Percentiles rank a stretch among this genome's conserved stretches.
Conservation (phyloP, 1,284 basidiomycete genomes). For the Tilletiaria anomala region DNA sequence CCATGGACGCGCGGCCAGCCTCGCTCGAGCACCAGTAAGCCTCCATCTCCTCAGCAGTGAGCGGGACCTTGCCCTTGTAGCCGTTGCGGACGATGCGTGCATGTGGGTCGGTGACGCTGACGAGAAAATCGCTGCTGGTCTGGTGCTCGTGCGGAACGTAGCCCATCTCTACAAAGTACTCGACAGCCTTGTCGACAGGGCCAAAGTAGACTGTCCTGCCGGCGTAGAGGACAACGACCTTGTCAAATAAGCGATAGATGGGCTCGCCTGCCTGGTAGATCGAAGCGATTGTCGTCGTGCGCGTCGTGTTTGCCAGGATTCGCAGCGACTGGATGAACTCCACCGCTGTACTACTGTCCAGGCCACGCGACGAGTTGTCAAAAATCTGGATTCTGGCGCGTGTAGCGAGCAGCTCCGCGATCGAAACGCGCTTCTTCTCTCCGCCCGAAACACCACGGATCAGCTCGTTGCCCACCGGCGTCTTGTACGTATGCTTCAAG, state of each 20-base stretch:
- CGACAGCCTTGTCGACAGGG: constrained; percentile 13
- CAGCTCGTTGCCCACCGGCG: constrained; percentile 37
- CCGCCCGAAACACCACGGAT: constrained; percentile 43
- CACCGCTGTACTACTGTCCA: constrained; percentile 26
- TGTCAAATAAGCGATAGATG: constrained; percentile 28
- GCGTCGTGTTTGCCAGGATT: constrained; percentile 16
- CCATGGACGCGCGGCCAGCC: constrained; percentile 10
- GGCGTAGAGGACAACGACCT: constrained; percentile 24
- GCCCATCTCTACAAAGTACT: constrained; percentile 27
- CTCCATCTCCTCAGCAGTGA: constrained; percentile 26
- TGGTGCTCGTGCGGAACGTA: constrained; percentile 42
- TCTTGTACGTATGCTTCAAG: constrained; percentile 29
- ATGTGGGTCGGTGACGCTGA: constrained; percentile 42
- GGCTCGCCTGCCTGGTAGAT: constrained; percentile 33
- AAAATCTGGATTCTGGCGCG: constrained; percentile 22
- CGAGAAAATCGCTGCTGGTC: constrained; percentile 34
- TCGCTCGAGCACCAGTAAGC: constrained; percentile 12
- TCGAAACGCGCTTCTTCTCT: constrained; percentile 31
- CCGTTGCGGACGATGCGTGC: constrained; percentile 40
- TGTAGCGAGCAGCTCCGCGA: constrained; percentile 39
- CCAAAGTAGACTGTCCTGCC: constrained; percentile 38
- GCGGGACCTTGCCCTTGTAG: constrained; percentile 19
- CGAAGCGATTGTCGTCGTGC: constrained; percentile 14
- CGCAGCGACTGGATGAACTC: constrained; percentile 28
- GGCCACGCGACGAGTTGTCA: constrained; percentile 32